Evolutionary conservation across 805 yeast genomes (phyloP), one percentile per base, ranked within the genome.

Genomic region (Monosporozyma unispora): DNA sequence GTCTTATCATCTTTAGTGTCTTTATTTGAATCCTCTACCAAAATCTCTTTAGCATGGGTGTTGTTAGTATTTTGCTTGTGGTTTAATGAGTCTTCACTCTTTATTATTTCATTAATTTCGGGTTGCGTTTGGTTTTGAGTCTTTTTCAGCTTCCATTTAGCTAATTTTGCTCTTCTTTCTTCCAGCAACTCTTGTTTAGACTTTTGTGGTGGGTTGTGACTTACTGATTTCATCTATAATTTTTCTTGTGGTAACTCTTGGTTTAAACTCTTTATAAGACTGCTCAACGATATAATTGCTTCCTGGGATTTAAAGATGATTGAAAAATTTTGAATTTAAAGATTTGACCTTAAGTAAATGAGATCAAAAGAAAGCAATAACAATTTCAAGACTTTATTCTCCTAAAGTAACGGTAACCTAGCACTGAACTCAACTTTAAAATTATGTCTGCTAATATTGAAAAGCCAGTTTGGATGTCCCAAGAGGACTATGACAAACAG

Each of bases 81-180:
- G n/a, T 27, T 39, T 10, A 22, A 7, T 39, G 14, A 42, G 35
- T 28, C 31, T 42, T 16, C 22, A 35, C 11, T 19, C 22, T 35
- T 16, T 9, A 22, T 16, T 35, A 8, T 19, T 7, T 35, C 21
- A 9, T 35, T 35, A 18, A 11, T 35, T 18, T 35, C 39, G 12
- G 22, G 39, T 35, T 35, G 39, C 39, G 16, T 16, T 22, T 39
- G 25, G 28, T 42, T 18, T 10, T 68, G 68, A 38, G 71, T 71
- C 59, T 78, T 79, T 63, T 78, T 78, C 55, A 68, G 70, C 57
- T 78, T 80, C 87, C 87, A 83, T 43, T 74, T 75, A 5, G 78
- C 78, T 45, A 81, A 59, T 55, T 74, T 75, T 52, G 77, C 80
- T 52, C 75, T 75, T 48, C 87, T 58, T 51, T 57, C 70, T 50